phyloP scores from a whole-genome alignment of 352 stramenopile genomes.

The Pythium rhizo-oryzae region DNA sequence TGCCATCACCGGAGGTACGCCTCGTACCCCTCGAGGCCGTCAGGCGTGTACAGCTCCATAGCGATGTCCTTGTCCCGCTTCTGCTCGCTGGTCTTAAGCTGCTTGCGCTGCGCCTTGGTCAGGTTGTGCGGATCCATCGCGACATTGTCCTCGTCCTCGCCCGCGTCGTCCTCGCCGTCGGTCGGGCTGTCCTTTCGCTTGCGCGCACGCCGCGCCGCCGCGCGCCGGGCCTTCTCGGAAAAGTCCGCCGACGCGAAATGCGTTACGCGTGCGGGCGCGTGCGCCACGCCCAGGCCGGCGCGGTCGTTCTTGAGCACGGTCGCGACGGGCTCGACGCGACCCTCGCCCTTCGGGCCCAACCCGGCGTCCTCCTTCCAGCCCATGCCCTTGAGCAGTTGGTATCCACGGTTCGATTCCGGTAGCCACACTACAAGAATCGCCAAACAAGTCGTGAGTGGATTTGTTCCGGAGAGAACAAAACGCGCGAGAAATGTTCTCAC shows the following conservation, averaged over 20 bases:
- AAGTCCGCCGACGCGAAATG: constrained; percentile 45
- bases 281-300: constrained; percentile 37
- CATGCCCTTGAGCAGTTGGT: constrained; percentile 61
- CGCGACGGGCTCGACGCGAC: constrained; percentile 49
- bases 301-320: constrained; percentile 61
- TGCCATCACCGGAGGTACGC: constrained; percentile 42
- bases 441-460: neutral
- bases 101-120: constrained; percentile 37
- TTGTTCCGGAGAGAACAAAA: neutral
- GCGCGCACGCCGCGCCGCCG: constrained; percentile 43
- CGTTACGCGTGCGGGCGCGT: constrained; percentile 36
- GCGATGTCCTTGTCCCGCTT: constrained; percentile 44
- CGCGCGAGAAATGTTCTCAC: constrained; percentile 18
- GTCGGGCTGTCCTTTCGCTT: constrained; percentile 48
- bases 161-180: neutral
- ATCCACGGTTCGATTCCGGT: constrained; percentile 67
- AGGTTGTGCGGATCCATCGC: constrained; percentile 25
- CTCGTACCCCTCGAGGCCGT: constrained; percentile 58
- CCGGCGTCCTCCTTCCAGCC: constrained; percentile 52
- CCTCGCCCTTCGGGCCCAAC: constrained; percentile 37
- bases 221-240: constrained; percentile 34
- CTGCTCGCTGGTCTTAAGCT: constrained; percentile 43
- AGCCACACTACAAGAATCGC: constrained; percentile 47
- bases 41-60: constrained; percentile 48
- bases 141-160: neutral